Percentiles rank a stretch among this genome's conserved stretches.
phyloP scores from a whole-genome alignment of 73 alveolate genomes.

The Paramecium pentaurelia region DNA sequence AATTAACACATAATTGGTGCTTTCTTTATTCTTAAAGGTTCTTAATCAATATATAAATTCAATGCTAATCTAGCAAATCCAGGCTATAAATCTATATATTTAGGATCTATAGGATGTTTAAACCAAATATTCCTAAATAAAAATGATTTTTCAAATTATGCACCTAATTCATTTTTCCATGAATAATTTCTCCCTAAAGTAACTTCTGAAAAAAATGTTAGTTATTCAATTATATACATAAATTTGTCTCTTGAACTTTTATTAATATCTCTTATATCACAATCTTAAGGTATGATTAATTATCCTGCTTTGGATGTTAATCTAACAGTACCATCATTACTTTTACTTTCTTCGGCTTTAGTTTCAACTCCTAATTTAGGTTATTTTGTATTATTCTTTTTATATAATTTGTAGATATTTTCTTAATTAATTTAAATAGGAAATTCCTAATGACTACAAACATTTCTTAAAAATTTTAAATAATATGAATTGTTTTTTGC shows the following conservation, averaged over 20 bases:
- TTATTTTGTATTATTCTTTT: not conserved
- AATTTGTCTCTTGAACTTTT: not conserved
- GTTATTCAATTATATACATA: not conserved
- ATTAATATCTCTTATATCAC: not conserved
- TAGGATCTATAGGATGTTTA: not conserved
- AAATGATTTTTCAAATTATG: slow-evolving; percentile 43
- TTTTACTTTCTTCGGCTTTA: slow-evolving; percentile 1
- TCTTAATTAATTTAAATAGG: slow-evolving; percentile 46
- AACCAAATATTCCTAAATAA: slow-evolving; percentile 35
- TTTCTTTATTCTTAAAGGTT: not conserved
- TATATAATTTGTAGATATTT: slow-evolving; percentile 38
- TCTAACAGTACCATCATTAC: slow-evolving; percentile 31
- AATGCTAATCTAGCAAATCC: slow-evolving; percentile 44
- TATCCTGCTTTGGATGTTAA: slow-evolving; percentile 13
- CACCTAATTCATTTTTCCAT: slow-evolving; percentile 35
- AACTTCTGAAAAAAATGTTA: slow-evolving; percentile 16
- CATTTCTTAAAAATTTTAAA: slow-evolving; percentile 49
- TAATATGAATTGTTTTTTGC: slow-evolving; percentile 53
- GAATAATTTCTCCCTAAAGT: slow-evolving; percentile 15
- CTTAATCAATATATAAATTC: slow-evolving; percentile 6
- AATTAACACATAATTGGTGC: slow-evolving; percentile 27
- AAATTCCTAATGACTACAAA: not conserved
- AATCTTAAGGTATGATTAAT: not conserved
- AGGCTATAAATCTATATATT: slow-evolving; percentile 6
- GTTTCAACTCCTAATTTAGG: slow-evolving; percentile 41